A percentile compares a stretch with the other conserved stretches of the same genome.
phyloP scores from a whole-genome alignment of 2,329 filamentous ascomycete genomes.

The Mycocentrospora acerina region DNA sequence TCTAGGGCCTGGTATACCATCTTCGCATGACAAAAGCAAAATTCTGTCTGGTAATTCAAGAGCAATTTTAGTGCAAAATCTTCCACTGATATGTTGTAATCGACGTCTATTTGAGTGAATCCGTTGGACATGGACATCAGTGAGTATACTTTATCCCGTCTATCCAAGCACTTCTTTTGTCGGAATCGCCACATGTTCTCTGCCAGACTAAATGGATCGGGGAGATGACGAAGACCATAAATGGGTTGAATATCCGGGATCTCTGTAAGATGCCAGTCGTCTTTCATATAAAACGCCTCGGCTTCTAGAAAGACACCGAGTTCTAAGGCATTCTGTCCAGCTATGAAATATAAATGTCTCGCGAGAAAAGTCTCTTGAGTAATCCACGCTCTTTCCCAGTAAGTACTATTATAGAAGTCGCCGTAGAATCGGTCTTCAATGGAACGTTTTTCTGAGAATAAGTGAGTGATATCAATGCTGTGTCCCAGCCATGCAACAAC shows the following conservation, averaged over 20 bases:
- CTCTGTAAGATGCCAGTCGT: too few species aligned
- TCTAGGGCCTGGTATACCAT: too few species aligned
- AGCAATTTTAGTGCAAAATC: background rate
- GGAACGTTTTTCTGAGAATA: too few species aligned
- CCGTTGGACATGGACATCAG: constrained; percentile 2
- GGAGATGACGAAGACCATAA: too few species aligned
- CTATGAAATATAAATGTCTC: background rate
- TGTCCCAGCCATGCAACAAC: constrained; percentile 7
- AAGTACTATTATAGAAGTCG: too few species aligned
- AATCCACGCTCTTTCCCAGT: constrained; percentile 1
- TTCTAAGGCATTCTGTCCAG: background rate
- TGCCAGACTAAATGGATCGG: background rate
- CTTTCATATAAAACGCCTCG: too few species aligned
- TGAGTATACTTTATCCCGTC: constrained; percentile 5
- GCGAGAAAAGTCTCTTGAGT: constrained; percentile 2
- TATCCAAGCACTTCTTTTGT: constrained; percentile 1
- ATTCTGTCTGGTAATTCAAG: background rate
- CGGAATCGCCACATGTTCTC: constrained; percentile 1
- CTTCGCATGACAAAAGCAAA: background rate
- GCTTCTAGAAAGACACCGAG: background rate
- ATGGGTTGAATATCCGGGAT: too few species aligned
- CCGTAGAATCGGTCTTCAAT: too few species aligned
- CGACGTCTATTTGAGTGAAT: background rate
- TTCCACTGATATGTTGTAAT: constrained; percentile 4
- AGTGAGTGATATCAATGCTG: too few species aligned